Conservation (phyloP, 1,284 basidiomycete species). For the Fistulina hepatica region DNA sequence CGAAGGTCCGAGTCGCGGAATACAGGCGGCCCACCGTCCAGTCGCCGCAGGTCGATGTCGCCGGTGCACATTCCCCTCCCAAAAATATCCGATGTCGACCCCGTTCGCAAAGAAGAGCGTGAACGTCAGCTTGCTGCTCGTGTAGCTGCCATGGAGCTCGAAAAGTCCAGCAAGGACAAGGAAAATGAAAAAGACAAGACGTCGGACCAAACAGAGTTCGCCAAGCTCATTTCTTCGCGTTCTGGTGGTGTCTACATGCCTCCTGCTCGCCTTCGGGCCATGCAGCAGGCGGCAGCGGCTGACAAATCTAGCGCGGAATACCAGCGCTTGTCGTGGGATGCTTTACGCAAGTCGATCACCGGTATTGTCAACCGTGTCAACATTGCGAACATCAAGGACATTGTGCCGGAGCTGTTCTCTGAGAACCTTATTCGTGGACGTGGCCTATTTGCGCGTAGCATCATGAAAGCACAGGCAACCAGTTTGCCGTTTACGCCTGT, state of each 20-base stretch:
- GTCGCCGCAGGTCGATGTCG: conserved; percentile 53
- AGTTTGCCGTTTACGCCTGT: conserved; percentile 98
- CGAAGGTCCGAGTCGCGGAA: conserved; percentile 47
- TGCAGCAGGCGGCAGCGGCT: conserved; percentile 77
- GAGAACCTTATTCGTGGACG: conserved; percentile 89
- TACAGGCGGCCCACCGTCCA: conserved; percentile 44
- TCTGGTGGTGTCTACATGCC: conserved; percentile 97
- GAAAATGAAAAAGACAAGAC: conserved; percentile 39
- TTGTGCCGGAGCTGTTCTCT: conserved; percentile 87
- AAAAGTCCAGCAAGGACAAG: conserved; percentile 41
- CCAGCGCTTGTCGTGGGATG: conserved; percentile 96
- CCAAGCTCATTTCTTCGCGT: conserved; percentile 65
- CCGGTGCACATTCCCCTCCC: conserved; percentile 37
- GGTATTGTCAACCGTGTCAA: conserved; percentile 99
- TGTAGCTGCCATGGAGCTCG: conserved; percentile 63
- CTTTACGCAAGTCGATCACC: conserved; percentile 93
- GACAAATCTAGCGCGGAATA: conserved; percentile 91
- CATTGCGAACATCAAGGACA: conserved; percentile 91
- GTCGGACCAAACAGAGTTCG: conserved; percentile 69
- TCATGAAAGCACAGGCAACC: conserved; percentile 96
- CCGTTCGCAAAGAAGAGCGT: conserved; percentile 61
- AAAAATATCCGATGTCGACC: conserved; percentile 66
- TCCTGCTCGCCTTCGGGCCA: conserved; percentile 82
- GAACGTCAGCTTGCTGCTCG: conserved; percentile 69
- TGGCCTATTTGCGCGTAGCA: conserved; percentile 82